Evolutionary conservation across 2,329 filamentous ascomycete species (phyloP), one percentile per base, ranked within the genome.

Genomic region (Ceratocystis colombiana): DNA sequence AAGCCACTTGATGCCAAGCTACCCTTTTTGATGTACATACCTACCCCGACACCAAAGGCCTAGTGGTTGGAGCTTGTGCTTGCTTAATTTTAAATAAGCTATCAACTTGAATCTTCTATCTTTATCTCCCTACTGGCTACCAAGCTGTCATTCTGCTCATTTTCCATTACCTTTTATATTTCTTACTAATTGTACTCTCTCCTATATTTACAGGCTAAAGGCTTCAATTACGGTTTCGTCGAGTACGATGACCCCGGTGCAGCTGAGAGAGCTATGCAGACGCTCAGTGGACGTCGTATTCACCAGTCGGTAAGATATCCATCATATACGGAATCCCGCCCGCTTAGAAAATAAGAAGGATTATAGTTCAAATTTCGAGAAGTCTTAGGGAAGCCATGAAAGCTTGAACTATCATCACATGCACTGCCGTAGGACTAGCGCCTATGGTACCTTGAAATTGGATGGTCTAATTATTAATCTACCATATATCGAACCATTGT

Each of bases 201-300:
- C 33, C 22, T 6, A 50, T 41, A 6, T 33, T 22, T 81, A 71
- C 78, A 96, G 85, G 88, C 88, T 71, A 96, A 97, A 82, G 94
- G 94, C 61, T 95, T 90, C 81, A 99, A 99, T 81, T 99, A 99
- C 77, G 94, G 94, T 28, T 99, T 99, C 74, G 89, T 99, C 70
- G 94, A 99, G 77, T 99, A 96, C 77, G 94, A 99, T 76, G 94
- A 99, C 76, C 94, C 94, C 64, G 92, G 89, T 76, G 90, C 93
- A 70, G 94, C 94, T 71, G 94, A 99, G 77, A 88, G 94, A 74
- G 94, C 94, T 69, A 96, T 99, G 94, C 86, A 90, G 77, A 97
- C 93, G 66, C 81, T 99, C 71, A 99, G 97, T 75, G 94, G 94
- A 66, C 88, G 94, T 71, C 86, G 93, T 70, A 92, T 99, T 70